Base-by-base conservation (phyloP, 2,329 filamentous ascomycete species). In the Tolypocladium capitatum region DNA sequence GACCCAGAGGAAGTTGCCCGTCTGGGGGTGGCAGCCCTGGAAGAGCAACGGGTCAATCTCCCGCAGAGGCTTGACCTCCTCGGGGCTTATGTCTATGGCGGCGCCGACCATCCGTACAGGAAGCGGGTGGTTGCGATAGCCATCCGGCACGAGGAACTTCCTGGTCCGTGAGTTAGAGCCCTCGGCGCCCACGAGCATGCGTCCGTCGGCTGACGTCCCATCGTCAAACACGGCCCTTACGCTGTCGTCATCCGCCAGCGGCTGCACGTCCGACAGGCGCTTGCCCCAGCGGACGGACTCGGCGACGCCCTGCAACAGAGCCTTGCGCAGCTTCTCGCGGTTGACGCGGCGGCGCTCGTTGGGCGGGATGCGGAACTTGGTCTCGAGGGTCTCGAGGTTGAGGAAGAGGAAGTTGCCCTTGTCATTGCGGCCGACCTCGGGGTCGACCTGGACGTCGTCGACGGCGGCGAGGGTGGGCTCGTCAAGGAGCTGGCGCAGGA, bases 41-140 rank as follows among this genome's bases (percentile, higher is more conserved):
- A 79, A 75, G 24, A 78, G 69, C 36, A 73, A 66, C 0, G 74
- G 74, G 49, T 79, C 74, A 27, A 78, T 67, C 1, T 61, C 63
- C n/a, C 67, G 63, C 8, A 74, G 60, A 7, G 64, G 53, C 61
- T 56, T 52, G 63, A 55, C 59, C 63, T 67, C 53, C 52, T 64
- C 58, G 21, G 64, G 58, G 1, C 61, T 66, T 49, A 72, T 58
- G 45, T 65, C 56, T 1, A 66, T 55, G 5, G 63, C 60, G 2
- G 62, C 62, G 5, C 68, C 69, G 20, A 68, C 52, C 45, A 71
- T 53, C 20, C 62, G 61, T 13, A 68, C 60, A 0, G 68, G 64
- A 2, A 73, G 56, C 33, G 50, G 55, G 14, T 56, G 57, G 47
- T 66, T 64, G 33, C 55, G 58, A 46, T 63, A 57, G 1, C 53